Evolutionary conservation across 352 stramenopile species (phyloP), one percentile per base, ranked within the genome.

Genomic region (Phytopythium ostracodes): DNA sequence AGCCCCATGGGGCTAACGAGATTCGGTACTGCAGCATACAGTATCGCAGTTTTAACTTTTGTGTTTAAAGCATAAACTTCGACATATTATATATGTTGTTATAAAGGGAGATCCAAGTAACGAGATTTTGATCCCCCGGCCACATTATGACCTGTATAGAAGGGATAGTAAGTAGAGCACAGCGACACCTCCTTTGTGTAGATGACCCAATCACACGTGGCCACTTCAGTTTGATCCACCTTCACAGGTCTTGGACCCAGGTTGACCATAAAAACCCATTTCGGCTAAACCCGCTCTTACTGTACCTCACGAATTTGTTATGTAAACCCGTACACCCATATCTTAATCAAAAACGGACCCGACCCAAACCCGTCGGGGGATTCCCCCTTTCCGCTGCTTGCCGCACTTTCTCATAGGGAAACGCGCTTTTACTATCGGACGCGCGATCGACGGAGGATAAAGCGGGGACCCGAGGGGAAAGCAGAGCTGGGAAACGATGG

Each of bases 401-500:
- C 42, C 42, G 42, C 20, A 50, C 43, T 50, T 50, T 50, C 43
- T 29, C n/a, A 29, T 11, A 50, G n/a, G 43, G n/a, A 50, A 12
- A 50, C 43, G 43, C 43, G 43, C 43, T 20, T 29, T 27, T 24
- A 29, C 43, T 50, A 29, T 3, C 43, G 43, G 33, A 38, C 33
- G 33, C 33, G 33, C 38, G 38, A n/a, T 15, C n/a, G 22, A 24
- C 10, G 43, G 43, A 50, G 43, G 43, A 50, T 20, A 18, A 8
- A 5, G 43, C 43, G 43, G n/a, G 9, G n/a, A n/a, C 20, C 12
- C 22, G n/a, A 50, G 22, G 8, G n/a, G 43, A 29, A 29, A 50
- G n/a, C 20, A 50, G 20, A 50, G 43, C 22, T 50, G 43, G 43
- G 43, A 9, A 50, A 50, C 43, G 43, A 50, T 50, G 43, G 43